These are phyloP conservation scores for Yarrowia porcina DNA, from an alignment of 805 yeast genomes.

Conservation along the genomic window DNA sequence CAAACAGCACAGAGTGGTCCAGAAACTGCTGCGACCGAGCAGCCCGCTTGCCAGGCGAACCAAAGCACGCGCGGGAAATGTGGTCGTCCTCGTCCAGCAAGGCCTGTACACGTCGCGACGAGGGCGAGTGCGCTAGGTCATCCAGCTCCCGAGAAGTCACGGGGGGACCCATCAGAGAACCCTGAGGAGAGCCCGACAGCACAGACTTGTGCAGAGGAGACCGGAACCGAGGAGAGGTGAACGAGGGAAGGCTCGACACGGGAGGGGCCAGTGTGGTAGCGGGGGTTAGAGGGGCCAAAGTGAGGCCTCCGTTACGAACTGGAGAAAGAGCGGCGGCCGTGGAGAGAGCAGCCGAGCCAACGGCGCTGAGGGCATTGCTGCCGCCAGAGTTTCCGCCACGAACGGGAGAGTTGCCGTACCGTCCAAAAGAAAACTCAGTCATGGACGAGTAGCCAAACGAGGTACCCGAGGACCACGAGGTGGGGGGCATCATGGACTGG, in stretches of 20 bases:
- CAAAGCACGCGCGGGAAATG: conserved; percentile 39
- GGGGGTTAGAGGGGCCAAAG: conserved; percentile 29
- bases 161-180: conserved; percentile 7
- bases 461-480: conserved; percentile 6
- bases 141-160: conserved; percentile 4
- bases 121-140: conserved; percentile 2
- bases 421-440: conserved; percentile 17
- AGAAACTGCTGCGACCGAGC: conserved; percentile 33
- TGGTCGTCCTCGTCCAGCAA: conserved; percentile 35
- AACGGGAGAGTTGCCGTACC: conserved; percentile 15
- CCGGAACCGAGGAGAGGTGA: conserved; percentile 15
- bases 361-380: conserved; percentile 4
- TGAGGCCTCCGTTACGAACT: conserved; percentile 25
- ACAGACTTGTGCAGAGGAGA: conserved; percentile 20
- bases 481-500: conserved; percentile 13
- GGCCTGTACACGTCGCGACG: conserved; percentile 2
- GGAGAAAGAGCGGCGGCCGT: conserved; percentile 15
- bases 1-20: conserved; percentile 32
- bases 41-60: conserved; percentile 40
- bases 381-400: not conserved
- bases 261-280: conserved; percentile 23
- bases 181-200: conserved; percentile 8
- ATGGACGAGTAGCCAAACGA: conserved; percentile 24
- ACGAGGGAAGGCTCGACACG: not conserved
- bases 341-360: conserved; percentile 7